Evolutionary conservation across 805 yeast genomes (phyloP), one percentile per base, ranked within the genome.

Genomic region (Metschnikowia amazonensis): DNA sequence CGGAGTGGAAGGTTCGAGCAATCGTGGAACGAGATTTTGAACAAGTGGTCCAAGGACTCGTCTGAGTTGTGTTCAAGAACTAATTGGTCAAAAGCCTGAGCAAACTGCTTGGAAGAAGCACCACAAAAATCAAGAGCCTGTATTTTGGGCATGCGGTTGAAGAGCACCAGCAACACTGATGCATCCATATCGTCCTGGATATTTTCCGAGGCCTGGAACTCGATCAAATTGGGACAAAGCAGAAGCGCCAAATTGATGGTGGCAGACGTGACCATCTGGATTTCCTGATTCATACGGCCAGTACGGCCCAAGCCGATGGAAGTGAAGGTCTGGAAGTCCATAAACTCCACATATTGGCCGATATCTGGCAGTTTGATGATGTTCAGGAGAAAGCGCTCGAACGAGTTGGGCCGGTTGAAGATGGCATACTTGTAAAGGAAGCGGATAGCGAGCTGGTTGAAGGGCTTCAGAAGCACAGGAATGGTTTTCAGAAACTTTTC

Each of bases 281-380:
- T 89, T 64, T 86, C 95, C 63, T 80, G 83, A 66, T 86, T 90
- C 96, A 89, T 89, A 55, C 84, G 77, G 9, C 86, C 88, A 0
- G 97, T 86, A 52, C 97, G 73, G 2, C 97, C 97, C 39, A 89
- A 72, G 0, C 97, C 97, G 40, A 90, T 82, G 0, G 92, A 83
- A 1, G 97, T 89, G 64, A 89, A 84, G 55, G 86, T 92, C 58
- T 86, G 86, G 57, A 89, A 90, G 67, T 89, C 97, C 55, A 90
- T 76, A 43, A 83, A 81, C 55, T 82, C 81, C 17, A 87, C 92
- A 51, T 76, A 78, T 48, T 73, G 77, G 14, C 84, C 83, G 39
- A 82, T 65, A 35, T 70, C 65, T 2, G 70, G 66, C 36, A 60
- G 57, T n/a, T 64, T 57, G 36, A 70, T 64, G 30, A 83, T 63